Percentiles rank a stretch among this genome's conserved stretches.
These are phyloP conservation scores for Annulohypoxylon maeteangense DNA, from an alignment of 495 filamentous ascomycete species.

Conservation along the genomic window DNA sequence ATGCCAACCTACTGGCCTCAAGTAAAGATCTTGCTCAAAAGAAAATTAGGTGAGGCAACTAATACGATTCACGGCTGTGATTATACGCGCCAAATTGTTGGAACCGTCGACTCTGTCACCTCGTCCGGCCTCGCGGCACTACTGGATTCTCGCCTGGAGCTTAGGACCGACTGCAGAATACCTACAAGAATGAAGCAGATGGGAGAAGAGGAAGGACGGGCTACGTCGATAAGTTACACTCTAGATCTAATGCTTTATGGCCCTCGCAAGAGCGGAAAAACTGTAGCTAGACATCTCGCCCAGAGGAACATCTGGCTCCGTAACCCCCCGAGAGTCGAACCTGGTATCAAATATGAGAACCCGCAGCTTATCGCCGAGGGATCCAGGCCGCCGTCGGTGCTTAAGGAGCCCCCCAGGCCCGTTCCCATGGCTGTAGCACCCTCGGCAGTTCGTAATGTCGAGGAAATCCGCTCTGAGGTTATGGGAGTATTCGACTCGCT, in stretches of 20 bases:
- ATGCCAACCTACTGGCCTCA: slow-evolving; percentile 71
- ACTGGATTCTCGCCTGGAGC: slow-evolving; percentile 68
- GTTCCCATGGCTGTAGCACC: slow-evolving; percentile 21
- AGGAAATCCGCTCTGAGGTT: slow-evolving; percentile 87
- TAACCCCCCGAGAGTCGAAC: slow-evolving; percentile 70
- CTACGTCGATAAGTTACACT: slow-evolving; percentile 65
- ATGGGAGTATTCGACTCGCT: slow-evolving; percentile 89
- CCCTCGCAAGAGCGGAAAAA: slow-evolving; percentile 68
- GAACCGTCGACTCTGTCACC: slow-evolving; percentile 75
- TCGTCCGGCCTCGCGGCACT: slow-evolving; percentile 74
- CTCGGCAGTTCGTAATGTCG: slow-evolving; percentile 69
- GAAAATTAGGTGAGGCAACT: slow-evolving; percentile 61
- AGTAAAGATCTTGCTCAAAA: slow-evolving; percentile 74
- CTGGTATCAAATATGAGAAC: slow-evolving; percentile 73
- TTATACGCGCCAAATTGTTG: slow-evolving; percentile 74
- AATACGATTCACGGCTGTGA: slow-evolving; percentile 75
- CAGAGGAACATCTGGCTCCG: slow-evolving; percentile 72
- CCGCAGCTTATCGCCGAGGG: slow-evolving; percentile 62
- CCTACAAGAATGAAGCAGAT: slow-evolving; percentile 66
- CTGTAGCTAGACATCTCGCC: slow-evolving; percentile 73
- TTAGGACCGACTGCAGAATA: slow-evolving; percentile 75
- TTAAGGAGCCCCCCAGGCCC: slow-evolving; percentile 32
- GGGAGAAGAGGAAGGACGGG: slow-evolving; percentile 61
- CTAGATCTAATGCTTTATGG: slow-evolving; percentile 83
- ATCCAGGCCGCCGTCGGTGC: slow-evolving; percentile 52